Conservation (phyloP, 768 basidiomycete species). For the Solioccasus polychromus region DNA sequence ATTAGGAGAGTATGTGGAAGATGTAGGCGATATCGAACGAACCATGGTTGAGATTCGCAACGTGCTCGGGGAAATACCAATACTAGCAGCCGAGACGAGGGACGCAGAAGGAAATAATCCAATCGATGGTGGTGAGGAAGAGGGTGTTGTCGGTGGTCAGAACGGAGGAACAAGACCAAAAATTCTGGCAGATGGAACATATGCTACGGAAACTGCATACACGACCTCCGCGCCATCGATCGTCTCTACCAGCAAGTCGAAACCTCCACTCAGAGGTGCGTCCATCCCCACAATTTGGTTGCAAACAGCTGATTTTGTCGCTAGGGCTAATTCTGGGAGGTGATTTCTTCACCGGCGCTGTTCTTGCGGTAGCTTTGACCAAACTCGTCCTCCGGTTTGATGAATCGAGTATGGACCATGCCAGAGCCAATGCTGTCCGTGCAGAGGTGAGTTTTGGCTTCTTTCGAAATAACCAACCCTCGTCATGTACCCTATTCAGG, state of each 20-base stretch:
- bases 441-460: constrained; percentile 62
- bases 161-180: constrained; percentile 56
- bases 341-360: constrained; percentile 95
- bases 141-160: constrained; percentile 33
- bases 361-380: constrained; percentile 84
- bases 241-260: constrained; percentile 82
- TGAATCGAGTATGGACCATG: constrained; percentile 48
- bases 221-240: constrained; percentile 57
- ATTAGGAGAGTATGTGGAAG: constrained; percentile 90
- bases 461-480: not conserved
- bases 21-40: constrained; percentile 60
- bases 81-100: constrained; percentile 85
- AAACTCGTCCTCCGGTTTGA: constrained; percentile 83
- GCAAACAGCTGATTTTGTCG: not conserved
- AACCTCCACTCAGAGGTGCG: constrained; percentile 85
- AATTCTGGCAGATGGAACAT: constrained; percentile 94
- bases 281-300: not conserved
- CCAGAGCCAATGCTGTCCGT: constrained; percentile 65
- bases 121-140: constrained; percentile 47
- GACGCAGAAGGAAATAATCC: constrained; percentile 59
- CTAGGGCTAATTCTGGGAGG: constrained; percentile 85
- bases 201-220: constrained; percentile 95
- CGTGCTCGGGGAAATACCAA: constrained; percentile 95
- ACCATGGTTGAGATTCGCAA: constrained; percentile 78
- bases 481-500: constrained; percentile 38